These are phyloP conservation scores for Phytophthora multivora DNA, from an alignment of 352 stramenopile species.

Conservation along the genomic window DNA sequence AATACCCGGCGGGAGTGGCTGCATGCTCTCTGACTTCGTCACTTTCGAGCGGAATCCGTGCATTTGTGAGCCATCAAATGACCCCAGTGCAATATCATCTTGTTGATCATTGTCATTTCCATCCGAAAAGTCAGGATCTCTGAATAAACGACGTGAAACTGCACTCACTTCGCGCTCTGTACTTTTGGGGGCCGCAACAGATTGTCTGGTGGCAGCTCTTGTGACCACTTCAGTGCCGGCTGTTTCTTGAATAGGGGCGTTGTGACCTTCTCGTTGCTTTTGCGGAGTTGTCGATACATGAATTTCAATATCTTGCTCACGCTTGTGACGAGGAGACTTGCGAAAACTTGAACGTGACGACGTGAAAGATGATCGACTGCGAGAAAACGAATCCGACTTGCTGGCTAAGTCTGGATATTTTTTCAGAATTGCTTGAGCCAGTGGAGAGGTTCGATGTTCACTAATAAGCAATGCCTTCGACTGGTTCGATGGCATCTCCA, in stretches of 20 bases:
- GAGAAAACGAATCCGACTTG: slow-evolving; percentile 25
- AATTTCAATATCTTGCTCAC: slow-evolving; percentile 39
- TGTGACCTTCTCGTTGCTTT: slow-evolving; percentile 19
- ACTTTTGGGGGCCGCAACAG: background rate
- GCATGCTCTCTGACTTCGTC: background rate
- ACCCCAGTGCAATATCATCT: background rate
- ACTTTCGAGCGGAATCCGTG: slow-evolving; percentile 5
- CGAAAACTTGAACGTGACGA: slow-evolving; percentile 27
- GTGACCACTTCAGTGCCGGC: background rate
- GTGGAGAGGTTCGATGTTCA: slow-evolving; percentile 49
- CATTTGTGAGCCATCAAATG: slow-evolving; percentile 35
- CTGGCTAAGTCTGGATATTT: slow-evolving; percentile 41
- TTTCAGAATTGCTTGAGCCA: slow-evolving; percentile 48
- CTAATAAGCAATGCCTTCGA: slow-evolving; percentile 46
- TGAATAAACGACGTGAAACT: slow-evolving; percentile 18
- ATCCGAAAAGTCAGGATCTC: slow-evolving; percentile 6
- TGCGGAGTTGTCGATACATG: slow-evolving; percentile 28
- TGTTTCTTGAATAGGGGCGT: background rate
- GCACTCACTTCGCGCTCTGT: slow-evolving; percentile 1
- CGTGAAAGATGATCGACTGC: slow-evolving; percentile 16
- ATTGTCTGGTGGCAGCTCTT: background rate
- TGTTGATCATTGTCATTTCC: slow-evolving; percentile 8
- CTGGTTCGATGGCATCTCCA: slow-evolving; percentile 45
- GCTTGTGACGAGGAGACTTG: slow-evolving; percentile 32
- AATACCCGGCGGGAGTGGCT: background rate